Evolutionary conservation across 495 filamentous ascomycete genomes (phyloP), one percentile per base, ranked within the genome.

Genomic region (Lichina pygmaea): DNA sequence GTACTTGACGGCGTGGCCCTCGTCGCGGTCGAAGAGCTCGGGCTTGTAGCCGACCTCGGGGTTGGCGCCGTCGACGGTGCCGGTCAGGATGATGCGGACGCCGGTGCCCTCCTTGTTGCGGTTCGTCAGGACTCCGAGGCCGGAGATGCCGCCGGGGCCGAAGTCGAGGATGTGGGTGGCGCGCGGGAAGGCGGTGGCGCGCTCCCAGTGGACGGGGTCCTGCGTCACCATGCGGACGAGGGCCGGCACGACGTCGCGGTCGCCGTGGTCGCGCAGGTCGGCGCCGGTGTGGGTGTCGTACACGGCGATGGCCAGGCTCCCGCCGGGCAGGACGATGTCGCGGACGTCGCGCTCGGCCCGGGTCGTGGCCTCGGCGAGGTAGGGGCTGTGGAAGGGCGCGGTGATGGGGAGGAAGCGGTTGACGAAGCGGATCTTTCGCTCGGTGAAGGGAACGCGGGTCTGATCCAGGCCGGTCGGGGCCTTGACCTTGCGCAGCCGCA

Each of bases 341-440:
- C 81, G 80, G 39, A 95, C 65, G 55, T 99, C 91, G 48, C 92
- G 78, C 37, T 78, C 66, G 46, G 94, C 80, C 39, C 81, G 67
- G 42, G 73, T 69, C 12, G 78, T 77, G 3, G 91, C 85, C 39
- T 80, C 71, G 40, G 70, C 66, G 38, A 99, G 71, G 53, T 93
- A 93, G 48, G 78, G 78, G 66, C 89, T 95, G 63, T 99, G 91
- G 66, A 99, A 99, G 7, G 91, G 91, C 8, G 89, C 80, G 2
- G 86, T 93, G 58, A 99, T 95, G 32, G 91, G 91, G 45, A 99
- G 63, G 65, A 99, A 99, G 49, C 89, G 77, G 62, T 93, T 94
- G 45, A 85, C 83, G 53, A 99, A 95, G 53, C 89, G 82, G 46
- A 92, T 66, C 63, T 99, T 99, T 41, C 91, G 75, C 59, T 95